phyloP scores from a whole-genome alignment of 176 grass and related monocot species.

The Avena sativa region DNA sequence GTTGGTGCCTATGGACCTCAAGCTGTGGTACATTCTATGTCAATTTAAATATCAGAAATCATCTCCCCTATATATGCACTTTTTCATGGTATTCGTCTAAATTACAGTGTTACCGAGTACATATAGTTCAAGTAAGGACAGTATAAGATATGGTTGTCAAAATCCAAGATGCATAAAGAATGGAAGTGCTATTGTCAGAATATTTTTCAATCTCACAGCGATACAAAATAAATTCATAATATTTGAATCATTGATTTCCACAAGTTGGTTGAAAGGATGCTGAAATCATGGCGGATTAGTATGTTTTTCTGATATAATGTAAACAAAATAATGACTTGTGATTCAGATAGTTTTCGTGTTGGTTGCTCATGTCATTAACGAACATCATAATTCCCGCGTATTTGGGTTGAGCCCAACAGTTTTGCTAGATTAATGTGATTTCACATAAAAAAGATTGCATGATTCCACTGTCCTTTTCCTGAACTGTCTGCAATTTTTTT shows the following conservation, averaged over 20 bases:
- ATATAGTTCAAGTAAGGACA: conserved; percentile 3
- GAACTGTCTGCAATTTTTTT: conserved; percentile 2
- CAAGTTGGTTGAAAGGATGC: not conserved
- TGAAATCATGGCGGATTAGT: not conserved
- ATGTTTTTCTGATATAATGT: not conserved
- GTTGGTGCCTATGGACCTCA: conserved; percentile 82
- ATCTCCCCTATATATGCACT: not conserved
- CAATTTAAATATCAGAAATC: conserved; percentile 21
- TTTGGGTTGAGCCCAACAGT: not conserved
- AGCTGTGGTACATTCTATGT: conserved; percentile 61
- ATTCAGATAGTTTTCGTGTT: not conserved
- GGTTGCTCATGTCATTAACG: not conserved
- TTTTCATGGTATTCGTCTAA: not conserved
- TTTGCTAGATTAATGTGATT: not conserved
- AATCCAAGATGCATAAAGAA: not conserved
- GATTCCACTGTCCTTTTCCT: not conserved
- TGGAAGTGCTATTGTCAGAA: not conserved
- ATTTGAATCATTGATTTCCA: not conserved
- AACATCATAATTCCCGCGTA: not conserved
- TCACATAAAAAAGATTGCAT: not conserved
- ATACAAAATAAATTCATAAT: not conserved
- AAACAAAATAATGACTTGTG: not conserved
- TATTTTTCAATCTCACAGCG: not conserved
- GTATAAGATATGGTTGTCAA: not conserved
- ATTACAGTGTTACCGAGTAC: not conserved